Evolutionary conservation across 1,139 yeast species (phyloP), one percentile per base, ranked within the genome.

Genomic region (Hansenula anomala): DNA sequence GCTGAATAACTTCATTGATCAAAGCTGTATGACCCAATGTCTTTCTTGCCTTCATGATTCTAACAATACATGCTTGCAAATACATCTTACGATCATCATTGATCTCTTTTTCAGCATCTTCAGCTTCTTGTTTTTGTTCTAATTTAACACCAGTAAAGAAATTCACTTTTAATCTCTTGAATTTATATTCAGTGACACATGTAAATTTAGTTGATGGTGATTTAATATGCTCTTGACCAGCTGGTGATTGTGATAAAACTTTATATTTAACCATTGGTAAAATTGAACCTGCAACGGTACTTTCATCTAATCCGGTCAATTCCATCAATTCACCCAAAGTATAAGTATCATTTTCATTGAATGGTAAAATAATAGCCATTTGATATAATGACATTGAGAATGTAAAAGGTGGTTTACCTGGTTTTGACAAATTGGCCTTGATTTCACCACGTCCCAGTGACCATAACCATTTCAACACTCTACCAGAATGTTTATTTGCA

Each of bases 381-480:
- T 94, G 98, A 49, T 80, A 84, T 46, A 87, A 75, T 8, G 96
- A 83, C 30, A 88, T 90, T 12, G 85, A 84, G 56, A 94, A 82
- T 28, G 73, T 65, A 49, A 86, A 87, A 40, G 95, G 95, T 5
- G 92, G 88, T 55, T 83, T 82, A 7, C 95, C 90, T 39, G 83
- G 82, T 49, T 82, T 80, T 7, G 92, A 77, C 48, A 89, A 74
- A 56, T 86, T 85, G n/a, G 95, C 96, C 61, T 80, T 85, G 40
- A 94, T 66, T 59, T 94, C 99, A 46, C 95, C 95, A 61, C 94
- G 85, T 33, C 95, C 88, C 57, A 88, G 80, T 51, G 88, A 86
- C 97, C 97, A 94, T 43, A 92, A 73, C 98, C 98, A 94, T 56
- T 86, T 84, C 54, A 94, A 75, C 49, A 88, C 81, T 60, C 98